phyloP scores from a whole-genome alignment of 805 yeast genomes.

The Hanseniaspora taiwanica region DNA sequence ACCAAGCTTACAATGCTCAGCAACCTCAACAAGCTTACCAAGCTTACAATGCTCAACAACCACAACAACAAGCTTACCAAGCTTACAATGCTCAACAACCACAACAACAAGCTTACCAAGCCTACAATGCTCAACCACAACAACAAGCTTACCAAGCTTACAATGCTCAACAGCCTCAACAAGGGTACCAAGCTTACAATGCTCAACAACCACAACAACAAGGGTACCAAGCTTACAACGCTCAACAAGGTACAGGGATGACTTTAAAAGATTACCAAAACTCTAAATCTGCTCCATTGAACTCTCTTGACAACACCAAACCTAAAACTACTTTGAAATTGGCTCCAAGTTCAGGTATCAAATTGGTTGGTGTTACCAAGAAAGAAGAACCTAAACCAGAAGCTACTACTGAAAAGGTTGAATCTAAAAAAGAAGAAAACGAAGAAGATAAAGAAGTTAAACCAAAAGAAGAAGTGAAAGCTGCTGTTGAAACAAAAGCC shows the following conservation, averaged over 20 bases:
- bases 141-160: slow-evolving; percentile 8
- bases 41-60: slow-evolving; percentile 7
- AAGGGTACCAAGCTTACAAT: slow-evolving; percentile 3
- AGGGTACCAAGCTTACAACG: slow-evolving; percentile 19
- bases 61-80: slow-evolving; percentile 1
- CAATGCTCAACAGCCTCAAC: slow-evolving; percentile 7
- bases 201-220: slow-evolving; percentile 23
- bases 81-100: background rate
- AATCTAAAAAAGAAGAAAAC: slow-evolving; percentile 9
- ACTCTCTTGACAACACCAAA: slow-evolving; percentile 26
- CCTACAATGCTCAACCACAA: slow-evolving; percentile 5
- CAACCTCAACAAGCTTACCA: slow-evolving; percentile 7
- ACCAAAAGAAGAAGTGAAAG: slow-evolving; percentile 7
- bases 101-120: slow-evolving; percentile 2
- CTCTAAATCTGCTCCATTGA: slow-evolving; percentile 33
- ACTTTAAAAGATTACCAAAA: slow-evolving; percentile 73
- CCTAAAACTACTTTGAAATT: slow-evolving; percentile 60
- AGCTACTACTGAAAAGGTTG: slow-evolving; percentile 9
- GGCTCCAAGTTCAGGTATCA: slow-evolving; percentile 52
- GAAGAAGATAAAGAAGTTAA: slow-evolving; percentile 10
- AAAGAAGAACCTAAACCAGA: slow-evolving; percentile 15
- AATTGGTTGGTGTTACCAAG: slow-evolving; percentile 41
- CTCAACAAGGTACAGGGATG: slow-evolving; percentile 23
- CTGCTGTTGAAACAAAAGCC: slow-evolving; percentile 8
- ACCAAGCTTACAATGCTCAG: slow-evolving; percentile 8